Conservation (phyloP, 108 stramenopile species). For the Poteriospumella lacustris region DNA sequence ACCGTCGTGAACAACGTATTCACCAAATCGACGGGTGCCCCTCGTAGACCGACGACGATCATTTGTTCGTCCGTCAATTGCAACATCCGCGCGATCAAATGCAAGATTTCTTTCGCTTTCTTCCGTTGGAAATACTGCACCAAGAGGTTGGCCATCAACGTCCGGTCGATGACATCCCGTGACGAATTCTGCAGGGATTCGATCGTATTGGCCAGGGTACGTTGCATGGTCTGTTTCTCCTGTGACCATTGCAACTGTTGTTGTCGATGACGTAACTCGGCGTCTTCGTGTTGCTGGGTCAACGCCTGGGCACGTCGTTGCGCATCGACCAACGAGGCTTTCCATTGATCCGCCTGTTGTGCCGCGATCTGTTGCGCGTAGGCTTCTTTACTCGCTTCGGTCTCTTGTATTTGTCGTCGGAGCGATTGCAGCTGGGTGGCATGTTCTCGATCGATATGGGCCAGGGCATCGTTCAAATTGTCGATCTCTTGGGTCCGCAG, state of each 20-base stretch:
- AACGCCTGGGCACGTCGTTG: no score
- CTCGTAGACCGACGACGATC: conserved; percentile 2
- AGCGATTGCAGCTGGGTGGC: not conserved
- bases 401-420: conserved; percentile 11
- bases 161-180: not conserved
- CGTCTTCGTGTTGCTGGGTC: no score
- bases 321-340: no score
- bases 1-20: not conserved
- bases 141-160: not conserved
- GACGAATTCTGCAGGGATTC: not conserved
- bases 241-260: not conserved
- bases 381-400: not conserved
- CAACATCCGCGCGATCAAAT: conserved; percentile 13
- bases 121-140: conserved; percentile 9
- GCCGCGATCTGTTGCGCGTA: not conserved
- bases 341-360: no score
- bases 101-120: conserved; percentile 15
- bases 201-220: conserved; percentile 2
- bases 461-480: not conserved
- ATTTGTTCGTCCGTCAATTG: not conserved
- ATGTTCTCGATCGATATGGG: not conserved
- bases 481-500: not conserved
- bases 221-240: conserved; percentile 15
- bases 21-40: not conserved
- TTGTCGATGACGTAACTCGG: conserved; percentile 2